Evolutionary conservation across 176 grass and related monocot genomes (phyloP).

Genomic region (Triticum dicoccoides): DNA sequence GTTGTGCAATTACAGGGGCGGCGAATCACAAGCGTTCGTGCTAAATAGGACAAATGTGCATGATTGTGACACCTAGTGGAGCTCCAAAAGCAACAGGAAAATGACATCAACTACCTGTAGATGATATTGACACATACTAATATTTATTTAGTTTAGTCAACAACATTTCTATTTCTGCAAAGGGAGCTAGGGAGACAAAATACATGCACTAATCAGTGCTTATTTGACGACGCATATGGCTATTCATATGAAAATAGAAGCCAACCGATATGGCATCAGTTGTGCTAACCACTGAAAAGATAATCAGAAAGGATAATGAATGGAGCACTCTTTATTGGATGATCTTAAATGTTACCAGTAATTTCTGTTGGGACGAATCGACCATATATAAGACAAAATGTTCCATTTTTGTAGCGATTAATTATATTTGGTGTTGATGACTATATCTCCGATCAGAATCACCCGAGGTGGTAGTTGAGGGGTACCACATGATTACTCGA

Average conservation of each 20-base stretch:
- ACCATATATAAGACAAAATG: too few relatives aligned
- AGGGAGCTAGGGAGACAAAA: not conserved
- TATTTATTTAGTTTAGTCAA: not conserved
- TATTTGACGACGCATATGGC: not conserved
- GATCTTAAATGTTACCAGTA: not conserved
- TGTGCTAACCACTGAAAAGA: not conserved
- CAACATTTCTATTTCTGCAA: not conserved
- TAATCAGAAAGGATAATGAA: not conserved
- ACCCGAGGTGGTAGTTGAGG: not conserved
- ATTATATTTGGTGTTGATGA: not conserved
- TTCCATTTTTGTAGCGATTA: too few relatives aligned
- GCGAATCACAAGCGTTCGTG: conserved; percentile 26
- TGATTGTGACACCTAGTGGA: conserved; percentile 28
- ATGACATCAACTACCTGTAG: not conserved
- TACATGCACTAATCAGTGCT: not conserved
- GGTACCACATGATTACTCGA: not conserved
- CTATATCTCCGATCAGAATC: not conserved
- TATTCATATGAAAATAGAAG: not conserved
- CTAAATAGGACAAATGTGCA: conserved; percentile 36
- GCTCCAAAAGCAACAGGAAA: not conserved
- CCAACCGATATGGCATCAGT: not conserved
- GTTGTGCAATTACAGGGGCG: not conserved
- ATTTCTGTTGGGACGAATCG: too few relatives aligned
- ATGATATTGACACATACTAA: not conserved
- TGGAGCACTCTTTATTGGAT: not conserved